These are phyloP conservation scores for Gyrodon lividus DNA, from an alignment of 768 basidiomycete genomes.

Conservation along the genomic window DNA sequence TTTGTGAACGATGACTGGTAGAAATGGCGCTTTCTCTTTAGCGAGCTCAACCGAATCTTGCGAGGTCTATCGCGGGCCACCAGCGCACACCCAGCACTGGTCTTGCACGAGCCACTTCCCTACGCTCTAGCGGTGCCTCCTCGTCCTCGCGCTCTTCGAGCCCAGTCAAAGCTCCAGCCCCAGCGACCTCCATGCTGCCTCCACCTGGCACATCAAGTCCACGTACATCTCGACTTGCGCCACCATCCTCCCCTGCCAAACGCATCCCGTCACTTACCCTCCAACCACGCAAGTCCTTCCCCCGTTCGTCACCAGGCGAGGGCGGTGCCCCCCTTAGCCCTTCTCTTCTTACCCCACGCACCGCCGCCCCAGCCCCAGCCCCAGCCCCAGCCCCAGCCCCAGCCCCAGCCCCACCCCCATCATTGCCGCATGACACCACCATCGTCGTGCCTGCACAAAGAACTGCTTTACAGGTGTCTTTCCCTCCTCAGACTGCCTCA, in stretches of 20 bases:
- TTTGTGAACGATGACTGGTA: background rate
- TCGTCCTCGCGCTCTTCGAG: conserved; percentile 65
- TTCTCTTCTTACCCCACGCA: conserved; percentile 32
- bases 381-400: conserved; percentile 5
- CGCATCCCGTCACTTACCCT: conserved; percentile 45
- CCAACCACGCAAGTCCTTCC: conserved; percentile 50
- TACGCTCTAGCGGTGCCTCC: conserved; percentile 40
- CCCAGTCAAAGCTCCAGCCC: conserved; percentile 47
- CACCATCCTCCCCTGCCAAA: conserved; percentile 56
- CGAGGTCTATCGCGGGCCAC: conserved; percentile 46
- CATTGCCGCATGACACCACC: conserved; percentile 22
- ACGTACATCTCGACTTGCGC: conserved; percentile 29
- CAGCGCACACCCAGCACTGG: conserved; percentile 58
- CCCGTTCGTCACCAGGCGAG: conserved; percentile 42
- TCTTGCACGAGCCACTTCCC: conserved; percentile 39
- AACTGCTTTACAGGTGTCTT: conserved; percentile 40
- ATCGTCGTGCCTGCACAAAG: conserved; percentile 25
- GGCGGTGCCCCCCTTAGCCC: conserved; percentile 32
- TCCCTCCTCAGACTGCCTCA: conserved; percentile 33
- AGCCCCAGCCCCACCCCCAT: conserved; percentile 2
- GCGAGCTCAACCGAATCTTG: conserved; percentile 24
- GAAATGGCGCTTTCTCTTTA: conserved; percentile 10
- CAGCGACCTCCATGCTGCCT: conserved; percentile 26
- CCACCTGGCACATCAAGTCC: conserved; percentile 29
- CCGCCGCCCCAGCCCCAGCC: conserved; percentile 5